A percentile compares a stretch with the other conserved stretches of the same genome.
Conservation (phyloP, 148 eudicot genomes). For the Fagopyrum esculentum region DNA sequence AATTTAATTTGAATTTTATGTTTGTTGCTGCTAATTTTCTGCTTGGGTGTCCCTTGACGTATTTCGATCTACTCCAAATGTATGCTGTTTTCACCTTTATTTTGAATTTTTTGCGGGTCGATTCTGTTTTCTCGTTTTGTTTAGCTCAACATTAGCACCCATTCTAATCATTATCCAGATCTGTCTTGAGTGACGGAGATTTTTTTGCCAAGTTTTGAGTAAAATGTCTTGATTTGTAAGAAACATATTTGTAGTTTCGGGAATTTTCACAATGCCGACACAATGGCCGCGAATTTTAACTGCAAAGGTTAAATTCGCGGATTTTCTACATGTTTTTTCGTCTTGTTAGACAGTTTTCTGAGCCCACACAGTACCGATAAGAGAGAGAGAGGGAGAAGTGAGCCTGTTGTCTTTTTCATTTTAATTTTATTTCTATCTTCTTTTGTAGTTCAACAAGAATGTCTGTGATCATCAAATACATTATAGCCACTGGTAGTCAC, state of each 20-base stretch:
- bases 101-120: neutral
- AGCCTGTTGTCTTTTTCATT: neutral
- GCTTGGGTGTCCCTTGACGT: neutral
- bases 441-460: slow-evolving; percentile 4
- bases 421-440: neutral
- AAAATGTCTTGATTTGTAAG: neutral
- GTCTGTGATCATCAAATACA: slow-evolving; percentile 8
- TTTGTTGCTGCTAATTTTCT: neutral
- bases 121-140: neutral
- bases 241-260: neutral
- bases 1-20: neutral
- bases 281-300: slow-evolving; percentile 6
- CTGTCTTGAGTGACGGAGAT: neutral
- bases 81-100: neutral
- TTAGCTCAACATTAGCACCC: neutral
- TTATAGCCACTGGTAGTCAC: neutral
- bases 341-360: slow-evolving; percentile 9
- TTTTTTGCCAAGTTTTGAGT: neutral
- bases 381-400: slow-evolving; percentile 2
- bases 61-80: neutral
- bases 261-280: slow-evolving; percentile 6
- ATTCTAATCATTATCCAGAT: neutral
- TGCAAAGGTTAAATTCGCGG: neutral
- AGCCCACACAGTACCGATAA: neutral
- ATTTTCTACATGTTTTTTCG: slow-evolving; percentile 3